A percentile compares a stretch with the other conserved stretches of the same genome.
phyloP scores from a whole-genome alignment of 2,329 filamentous ascomycete genomes.

The Trichoderma semiorbis region DNA sequence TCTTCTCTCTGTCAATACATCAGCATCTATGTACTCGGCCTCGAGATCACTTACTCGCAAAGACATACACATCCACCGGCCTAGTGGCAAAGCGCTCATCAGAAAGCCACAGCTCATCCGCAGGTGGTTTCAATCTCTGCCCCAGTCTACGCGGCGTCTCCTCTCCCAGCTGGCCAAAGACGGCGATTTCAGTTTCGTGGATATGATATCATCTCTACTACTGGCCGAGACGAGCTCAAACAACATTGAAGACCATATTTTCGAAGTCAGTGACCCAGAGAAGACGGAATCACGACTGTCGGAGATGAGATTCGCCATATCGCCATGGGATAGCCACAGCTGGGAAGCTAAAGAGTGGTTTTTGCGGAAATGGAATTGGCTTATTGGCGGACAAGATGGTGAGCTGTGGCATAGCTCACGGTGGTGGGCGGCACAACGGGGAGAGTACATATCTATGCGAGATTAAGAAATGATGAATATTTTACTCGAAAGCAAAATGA shows the following conservation, averaged over 20 bases:
- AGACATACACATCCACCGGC: background rate
- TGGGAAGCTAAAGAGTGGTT: slow-evolving; percentile 8
- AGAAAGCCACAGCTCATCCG: background rate
- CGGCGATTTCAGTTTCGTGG: background rate
- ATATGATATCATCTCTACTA: background rate
- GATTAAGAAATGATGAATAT: background rate
- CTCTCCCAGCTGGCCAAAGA: background rate
- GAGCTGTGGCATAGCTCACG: slow-evolving; percentile 2
- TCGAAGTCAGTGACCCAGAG: background rate
- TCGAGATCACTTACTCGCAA: background rate
- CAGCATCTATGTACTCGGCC: background rate
- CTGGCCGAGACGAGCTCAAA: background rate
- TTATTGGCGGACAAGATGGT: background rate
- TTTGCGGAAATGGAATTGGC: background rate
- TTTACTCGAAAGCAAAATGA: background rate
- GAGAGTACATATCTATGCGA: background rate
- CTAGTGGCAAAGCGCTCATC: background rate
- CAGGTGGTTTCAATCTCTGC: background rate
- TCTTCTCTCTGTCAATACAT: background rate
- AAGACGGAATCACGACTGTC: background rate
- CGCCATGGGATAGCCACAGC: background rate
- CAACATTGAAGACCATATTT: background rate
- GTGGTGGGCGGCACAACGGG: slow-evolving; percentile 1
- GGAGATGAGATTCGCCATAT: background rate
- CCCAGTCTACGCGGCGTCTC: background rate